Conservation (phyloP, 805 yeast genomes). For the Wickerhamiella dianesei region DNA sequence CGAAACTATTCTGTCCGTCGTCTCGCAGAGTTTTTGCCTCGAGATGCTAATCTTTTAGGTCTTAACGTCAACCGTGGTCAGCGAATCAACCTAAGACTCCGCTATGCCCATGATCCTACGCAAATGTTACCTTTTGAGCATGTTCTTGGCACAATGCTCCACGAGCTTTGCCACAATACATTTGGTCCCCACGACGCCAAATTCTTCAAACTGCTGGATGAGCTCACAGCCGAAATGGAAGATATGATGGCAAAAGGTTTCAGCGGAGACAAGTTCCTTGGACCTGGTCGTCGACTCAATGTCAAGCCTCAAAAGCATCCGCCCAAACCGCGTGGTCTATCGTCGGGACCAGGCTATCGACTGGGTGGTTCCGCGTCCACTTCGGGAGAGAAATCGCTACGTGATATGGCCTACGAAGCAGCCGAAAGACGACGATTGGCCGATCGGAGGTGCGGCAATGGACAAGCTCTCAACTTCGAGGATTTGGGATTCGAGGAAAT, state of each 20-base stretch:
- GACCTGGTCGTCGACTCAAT: slow-evolving; percentile 38
- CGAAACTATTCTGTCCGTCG: slow-evolving; percentile 51
- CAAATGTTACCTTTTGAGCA: slow-evolving; percentile 48
- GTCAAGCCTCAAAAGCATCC: slow-evolving; percentile 10
- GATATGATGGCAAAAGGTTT: slow-evolving; percentile 29
- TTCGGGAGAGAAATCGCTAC: slow-evolving; percentile 18
- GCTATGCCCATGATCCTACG: slow-evolving; percentile 41
- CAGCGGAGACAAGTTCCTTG: slow-evolving; percentile 35
- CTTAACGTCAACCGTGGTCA: slow-evolving; percentile 68
- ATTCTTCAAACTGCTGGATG: slow-evolving; percentile 56
- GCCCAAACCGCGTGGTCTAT: not conserved
- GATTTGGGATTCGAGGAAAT: slow-evolving; percentile 7
- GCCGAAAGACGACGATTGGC: slow-evolving; percentile 39
- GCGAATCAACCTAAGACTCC: slow-evolving; percentile 56
- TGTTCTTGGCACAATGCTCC: slow-evolving; percentile 70
- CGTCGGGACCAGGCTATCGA: slow-evolving; percentile 3
- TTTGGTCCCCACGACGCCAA: slow-evolving; percentile 66
- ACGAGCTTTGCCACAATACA: slow-evolving; percentile 72
- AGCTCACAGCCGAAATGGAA: slow-evolving; percentile 38
- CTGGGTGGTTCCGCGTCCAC: not conserved
- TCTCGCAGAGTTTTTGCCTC: slow-evolving; percentile 74
- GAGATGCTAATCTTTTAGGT: slow-evolving; percentile 51
- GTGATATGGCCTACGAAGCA: slow-evolving; percentile 42
- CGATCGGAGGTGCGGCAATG: slow-evolving; percentile 15
- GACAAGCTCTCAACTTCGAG: not conserved